Evolutionary conservation across 2,329 filamentous ascomycete genomes (phyloP), one percentile per base, ranked within the genome.

Genomic region (Colletotrichum sp.): DNA sequence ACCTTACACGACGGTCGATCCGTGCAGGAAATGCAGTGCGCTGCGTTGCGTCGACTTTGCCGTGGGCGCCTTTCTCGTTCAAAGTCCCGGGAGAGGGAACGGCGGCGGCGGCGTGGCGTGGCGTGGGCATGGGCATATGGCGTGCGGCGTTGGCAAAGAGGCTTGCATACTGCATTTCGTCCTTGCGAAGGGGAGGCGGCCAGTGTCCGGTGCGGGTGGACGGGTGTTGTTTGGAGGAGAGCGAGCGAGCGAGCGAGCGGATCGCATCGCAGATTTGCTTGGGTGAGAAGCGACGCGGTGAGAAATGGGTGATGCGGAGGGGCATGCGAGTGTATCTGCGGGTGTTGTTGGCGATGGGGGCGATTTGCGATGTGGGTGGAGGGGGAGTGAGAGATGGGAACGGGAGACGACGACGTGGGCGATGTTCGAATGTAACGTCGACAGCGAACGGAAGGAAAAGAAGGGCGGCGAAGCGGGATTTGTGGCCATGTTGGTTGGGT

Each of bases 1-100:
- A 72, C 52, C 69, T 76, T 32, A 59, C 69, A 76, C 73, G 32
- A 64, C 73, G 57, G 73, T 69, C 73, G 69, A 76, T 76, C 73
- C 73, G 69, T 76, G 63, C 73, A 73, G 73, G 57, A 59, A 21
- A 55, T 28, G 73, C 69, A 32, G 69, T 30, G 32, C 16, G 21
- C 34, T 57, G 57, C 71, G 44, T 15, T 32, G n/a, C 30, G 60
- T 16, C 26, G 62, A 32, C 26, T 34, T 62, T 34, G 28, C 28
- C 15, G 44, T 52, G n/a, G 21, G 44, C 44, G n/a, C 44, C 55
- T 59, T 34, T 62, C 59, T 34, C 5, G 18, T 8, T 52, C 44
- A 32, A 28, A 59, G 21, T 62, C 59, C 59, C 59, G 28, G 59
- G 28, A 12, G 26, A 30, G 62, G 21, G 36, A 15, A 26, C 30